Base-by-base conservation (phyloP, 441 rosid genomes). In the Flueggea neowawraea region DNA sequence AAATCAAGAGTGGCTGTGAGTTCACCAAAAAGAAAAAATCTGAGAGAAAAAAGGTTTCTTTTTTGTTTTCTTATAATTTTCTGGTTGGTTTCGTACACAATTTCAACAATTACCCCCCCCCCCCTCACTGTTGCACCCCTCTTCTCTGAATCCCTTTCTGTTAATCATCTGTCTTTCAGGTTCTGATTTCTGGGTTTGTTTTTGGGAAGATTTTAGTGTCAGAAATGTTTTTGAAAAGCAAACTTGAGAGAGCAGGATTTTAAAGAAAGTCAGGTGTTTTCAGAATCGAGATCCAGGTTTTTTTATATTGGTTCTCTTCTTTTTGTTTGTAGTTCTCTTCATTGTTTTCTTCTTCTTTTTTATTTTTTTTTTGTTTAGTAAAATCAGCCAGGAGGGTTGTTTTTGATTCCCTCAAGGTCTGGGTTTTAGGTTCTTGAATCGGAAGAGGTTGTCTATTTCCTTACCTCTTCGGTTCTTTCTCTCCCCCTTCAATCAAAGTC, bases 121-220 rank as follows among this genome's bases (percentile, higher is more conserved):
- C 76, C 65, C 54, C 57, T n/a, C n/a, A n/a, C n/a, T 74, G 64
- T 16, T 31, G 12, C n/a, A 6, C 73, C 85, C 74, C 73, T 78
- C 83, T 75, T 84, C 81, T 80, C 90, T 73, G 79, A 77, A 83
- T 85, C 85, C 84, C 79, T 67, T 81, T 82, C 95, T 86, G 91
- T 78, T 52, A 78, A 84, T 82, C 81, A 80, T 76, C 90, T 79
- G 87, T 74, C 81, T 86, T 81, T 81, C 67, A 59, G 43, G 73
- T 73, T 60, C 52, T 70, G 64, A 49, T 36, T 60, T 64, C 41
- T 65, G 75, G 79, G 84, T 80, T 85, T 81, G 81, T 79, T 76
- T 75, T 67, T 54, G 5, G 4, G 47, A 52, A 22, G 28, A 22
- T 22, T 16, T 57, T 16, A 41, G 48, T 45, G 13, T 10, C 73